Evolutionary conservation across 1,284 basidiomycete species (phyloP).

Genomic region (Heliocybe sulcata): DNA sequence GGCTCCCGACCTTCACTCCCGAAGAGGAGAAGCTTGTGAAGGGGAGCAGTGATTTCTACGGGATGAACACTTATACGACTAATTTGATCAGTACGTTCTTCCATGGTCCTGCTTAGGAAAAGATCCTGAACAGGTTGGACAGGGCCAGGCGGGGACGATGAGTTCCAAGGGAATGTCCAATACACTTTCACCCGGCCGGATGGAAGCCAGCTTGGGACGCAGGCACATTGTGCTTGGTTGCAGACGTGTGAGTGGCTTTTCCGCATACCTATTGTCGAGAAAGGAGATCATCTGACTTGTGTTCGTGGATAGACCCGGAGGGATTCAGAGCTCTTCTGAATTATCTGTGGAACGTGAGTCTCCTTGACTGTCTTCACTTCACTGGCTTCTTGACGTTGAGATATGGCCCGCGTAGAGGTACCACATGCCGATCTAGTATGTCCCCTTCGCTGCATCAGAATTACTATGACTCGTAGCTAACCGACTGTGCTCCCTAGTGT

Average conservation of each 20-base stretch:
- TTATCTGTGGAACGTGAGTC: constrained; percentile 27
- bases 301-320: constrained; percentile 10
- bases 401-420: constrained; percentile 24
- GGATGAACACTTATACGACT: constrained; percentile 42
- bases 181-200: constrained; percentile 33
- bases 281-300: background rate
- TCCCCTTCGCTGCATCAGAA: background rate
- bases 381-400: background rate
- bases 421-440: constrained; percentile 30
- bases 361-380: background rate
- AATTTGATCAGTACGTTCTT: constrained; percentile 34
- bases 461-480: background rate
- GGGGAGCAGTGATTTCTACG: constrained; percentile 43
- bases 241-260: constrained; percentile 16
- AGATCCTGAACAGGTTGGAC: background rate
- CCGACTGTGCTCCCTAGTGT: constrained; percentile 28
- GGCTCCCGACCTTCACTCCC: constrained; percentile 40
- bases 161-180: constrained; percentile 34
- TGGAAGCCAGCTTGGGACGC: constrained; percentile 34
- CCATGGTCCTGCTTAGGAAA: constrained; percentile 7
- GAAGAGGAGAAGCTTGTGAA: constrained; percentile 40
- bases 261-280: background rate
- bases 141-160: constrained; percentile 31
- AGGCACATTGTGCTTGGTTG: constrained; percentile 23
- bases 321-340: constrained; percentile 27